Evolutionary conservation across 1,284 basidiomycete genomes (phyloP), one percentile per base, ranked within the genome.

Genomic region (Cronartium quercuum): DNA sequence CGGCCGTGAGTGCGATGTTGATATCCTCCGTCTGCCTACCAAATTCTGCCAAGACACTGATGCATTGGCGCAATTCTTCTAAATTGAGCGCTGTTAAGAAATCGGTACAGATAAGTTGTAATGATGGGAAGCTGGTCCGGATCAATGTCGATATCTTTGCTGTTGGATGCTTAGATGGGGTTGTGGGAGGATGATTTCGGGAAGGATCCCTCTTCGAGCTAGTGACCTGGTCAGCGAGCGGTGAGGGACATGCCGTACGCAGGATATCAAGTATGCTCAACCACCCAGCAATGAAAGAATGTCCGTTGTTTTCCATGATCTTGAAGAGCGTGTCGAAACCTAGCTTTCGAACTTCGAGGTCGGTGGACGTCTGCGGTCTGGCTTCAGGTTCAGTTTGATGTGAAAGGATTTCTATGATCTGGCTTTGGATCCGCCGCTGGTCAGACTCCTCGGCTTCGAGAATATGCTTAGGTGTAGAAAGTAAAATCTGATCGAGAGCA

Each of bases 1-100:
- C 92, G 2, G 92, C 92, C 0, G 94, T 95, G 62, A 98, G 84
- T 0, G 94, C 91, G 68, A 98, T 95, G 79, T 98, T 98, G 65
- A 95, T 94, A 79, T 98, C 95, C 7, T 85, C 84, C 2, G 87
- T 86, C 79, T 98, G 95, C 34, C 89, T 86, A 35, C 94, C 92
- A 81, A 96, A 98, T 76, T 90, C 88, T 3, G 92, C 91, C 1
- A 98, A 85, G 12, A 92, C 94, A 73, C 85, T 87, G 82, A 98
- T 95, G 79, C 94, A 97, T 10, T 90, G 85, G 6, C 88, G 88
- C 42, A 98, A 87, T 78, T 95, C 89, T 38, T 89, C 86, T 0
- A 88, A 86, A 1, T 90, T 89, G 18, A 98, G 86, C 0, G 87
- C 87, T 0, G 91, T 88, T 5, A 98, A 86, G 6, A 92, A 91